These are phyloP conservation scores for Phytophthora meadii DNA, from an alignment of 352 stramenopile species.

Conservation along the genomic window DNA sequence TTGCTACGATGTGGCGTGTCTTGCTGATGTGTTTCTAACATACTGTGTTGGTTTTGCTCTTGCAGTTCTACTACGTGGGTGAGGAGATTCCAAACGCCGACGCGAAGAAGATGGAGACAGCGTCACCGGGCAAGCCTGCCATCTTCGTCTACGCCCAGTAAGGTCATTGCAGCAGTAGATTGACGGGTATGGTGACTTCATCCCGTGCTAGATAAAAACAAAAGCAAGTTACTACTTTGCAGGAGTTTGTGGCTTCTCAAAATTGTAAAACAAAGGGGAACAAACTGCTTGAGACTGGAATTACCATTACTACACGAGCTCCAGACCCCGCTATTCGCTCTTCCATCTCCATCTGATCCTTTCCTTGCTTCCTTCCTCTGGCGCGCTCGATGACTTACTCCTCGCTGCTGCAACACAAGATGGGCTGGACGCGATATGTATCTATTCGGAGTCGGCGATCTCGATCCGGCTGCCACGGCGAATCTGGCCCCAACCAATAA, in stretches of 20 bases:
- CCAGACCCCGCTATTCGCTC: constrained; percentile 32
- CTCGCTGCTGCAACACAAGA: constrained; percentile 29
- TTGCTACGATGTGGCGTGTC: constrained; percentile 3
- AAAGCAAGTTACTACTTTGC: constrained; percentile 20
- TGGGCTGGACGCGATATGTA: constrained; percentile 42
- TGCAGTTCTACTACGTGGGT: constrained; percentile 81
- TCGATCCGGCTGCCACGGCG: constrained; percentile 96
- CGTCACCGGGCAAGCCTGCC: constrained; percentile 83
- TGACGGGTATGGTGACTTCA: constrained; percentile 9
- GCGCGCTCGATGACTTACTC: constrained; percentile 27
- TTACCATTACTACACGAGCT: constrained; percentile 48
- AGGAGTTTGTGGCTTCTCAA: background rate
- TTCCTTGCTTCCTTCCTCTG: constrained; percentile 33
- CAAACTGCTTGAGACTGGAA: constrained; percentile 42
- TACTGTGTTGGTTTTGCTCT: no score
- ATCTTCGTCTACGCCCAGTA: constrained; percentile 78
- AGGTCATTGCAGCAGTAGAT: constrained; percentile 21
- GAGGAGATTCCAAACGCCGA: constrained; percentile 79
- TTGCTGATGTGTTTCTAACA: constrained; percentile 5
- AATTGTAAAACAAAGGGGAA: constrained; percentile 18
- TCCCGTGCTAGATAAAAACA: constrained; percentile 31
- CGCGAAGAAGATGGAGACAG: constrained; percentile 85
- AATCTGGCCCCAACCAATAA: constrained; percentile 99
- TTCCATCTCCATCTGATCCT: constrained; percentile 43
- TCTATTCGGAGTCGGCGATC: constrained; percentile 89